These are phyloP conservation scores for Melanopsichium pennsylvanicum DNA, from an alignment of 1,284 basidiomycete genomes.

Conservation along the genomic window DNA sequence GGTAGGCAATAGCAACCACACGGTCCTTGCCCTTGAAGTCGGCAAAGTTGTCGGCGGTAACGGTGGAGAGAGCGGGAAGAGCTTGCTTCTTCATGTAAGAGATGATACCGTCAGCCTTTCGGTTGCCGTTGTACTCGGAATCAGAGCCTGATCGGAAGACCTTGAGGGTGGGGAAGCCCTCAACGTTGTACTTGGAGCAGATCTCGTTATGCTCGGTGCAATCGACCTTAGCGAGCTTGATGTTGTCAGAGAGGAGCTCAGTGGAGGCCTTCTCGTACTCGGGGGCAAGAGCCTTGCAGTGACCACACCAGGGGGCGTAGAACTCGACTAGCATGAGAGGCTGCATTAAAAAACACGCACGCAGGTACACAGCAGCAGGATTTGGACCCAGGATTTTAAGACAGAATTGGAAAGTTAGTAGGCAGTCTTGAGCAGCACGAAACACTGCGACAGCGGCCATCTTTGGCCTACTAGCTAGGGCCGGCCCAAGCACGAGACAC, in stretches of 20 bases:
- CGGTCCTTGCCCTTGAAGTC: constrained; percentile 91
- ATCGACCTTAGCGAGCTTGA: constrained; percentile 85
- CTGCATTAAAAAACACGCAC: constrained; percentile 65
- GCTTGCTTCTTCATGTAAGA: constrained; percentile 99
- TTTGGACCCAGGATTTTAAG: too few relatives aligned
- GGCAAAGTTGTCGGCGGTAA: constrained; percentile 78
- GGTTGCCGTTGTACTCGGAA: constrained; percentile 81
- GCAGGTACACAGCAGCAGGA: neutral
- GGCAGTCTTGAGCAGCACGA: neutral
- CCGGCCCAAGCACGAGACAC: constrained; percentile 2
- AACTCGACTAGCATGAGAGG: constrained; percentile 91
- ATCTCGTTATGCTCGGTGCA: constrained; percentile 71
- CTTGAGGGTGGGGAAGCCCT: constrained; percentile 91
- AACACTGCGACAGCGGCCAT: neutral
- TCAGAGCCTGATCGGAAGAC: constrained; percentile 85
- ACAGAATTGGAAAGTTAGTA: too few relatives aligned
- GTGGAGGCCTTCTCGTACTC: constrained; percentile 96
- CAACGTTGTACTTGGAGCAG: constrained; percentile 74
- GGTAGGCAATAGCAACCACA: constrained; percentile 87
- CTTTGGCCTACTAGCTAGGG: too few relatives aligned
- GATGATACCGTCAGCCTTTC: constrained; percentile 95
- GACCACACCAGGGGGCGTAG: constrained; percentile 83
- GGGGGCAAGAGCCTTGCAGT: constrained; percentile 76
- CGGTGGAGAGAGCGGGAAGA: constrained; percentile 87
- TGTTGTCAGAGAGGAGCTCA: constrained; percentile 80